A percentile compares a stretch with the other conserved stretches of the same genome.
These are phyloP conservation scores for Candida sanyaensis DNA, from an alignment of 1,139 yeast species.

Conservation along the genomic window DNA sequence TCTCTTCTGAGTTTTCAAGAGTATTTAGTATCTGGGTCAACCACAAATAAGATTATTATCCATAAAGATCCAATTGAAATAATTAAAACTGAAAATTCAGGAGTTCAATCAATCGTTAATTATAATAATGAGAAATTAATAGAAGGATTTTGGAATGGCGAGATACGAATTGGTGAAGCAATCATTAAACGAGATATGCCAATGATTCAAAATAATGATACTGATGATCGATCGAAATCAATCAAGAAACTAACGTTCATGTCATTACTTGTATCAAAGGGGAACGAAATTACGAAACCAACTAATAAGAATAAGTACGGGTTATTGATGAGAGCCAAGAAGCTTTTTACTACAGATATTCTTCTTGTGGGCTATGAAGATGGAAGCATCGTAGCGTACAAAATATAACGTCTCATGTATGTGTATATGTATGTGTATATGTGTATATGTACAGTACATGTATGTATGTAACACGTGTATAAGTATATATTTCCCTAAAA, in stretches of 20 bases:
- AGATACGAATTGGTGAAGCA: slow-evolving; percentile 20
- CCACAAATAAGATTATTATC: slow-evolving; percentile 31
- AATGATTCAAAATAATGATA: slow-evolving; percentile 13
- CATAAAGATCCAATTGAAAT: slow-evolving; percentile 18
- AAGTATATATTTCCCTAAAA: background rate
- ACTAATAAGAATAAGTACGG: slow-evolving; percentile 3
- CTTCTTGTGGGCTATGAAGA: slow-evolving; percentile 42
- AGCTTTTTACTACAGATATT: slow-evolving; percentile 15
- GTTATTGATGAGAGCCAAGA: slow-evolving; percentile 19
- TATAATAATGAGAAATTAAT: slow-evolving; percentile 12
- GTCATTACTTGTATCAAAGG: slow-evolving; percentile 10
- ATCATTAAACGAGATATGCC: slow-evolving; percentile 19
- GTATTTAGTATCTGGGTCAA: slow-evolving; percentile 45
- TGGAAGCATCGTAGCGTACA: slow-evolving; percentile 32
- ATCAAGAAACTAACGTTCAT: slow-evolving; percentile 19
- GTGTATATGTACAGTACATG: background rate
- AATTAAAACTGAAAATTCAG: slow-evolving; percentile 20
- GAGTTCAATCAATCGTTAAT: slow-evolving; percentile 22
- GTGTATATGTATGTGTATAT: too few relatives aligned
- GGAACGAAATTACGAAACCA: background rate
- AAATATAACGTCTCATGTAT: slow-evolving; percentile 4
- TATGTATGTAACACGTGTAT: background rate
- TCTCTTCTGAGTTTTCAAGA: slow-evolving; percentile 28
- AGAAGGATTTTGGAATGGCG: slow-evolving; percentile 47
- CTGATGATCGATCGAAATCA: slow-evolving; percentile 2